These are phyloP conservation scores for Fusarium piperis DNA, from an alignment of 2,329 filamentous ascomycete genomes.

Conservation along the genomic window DNA sequence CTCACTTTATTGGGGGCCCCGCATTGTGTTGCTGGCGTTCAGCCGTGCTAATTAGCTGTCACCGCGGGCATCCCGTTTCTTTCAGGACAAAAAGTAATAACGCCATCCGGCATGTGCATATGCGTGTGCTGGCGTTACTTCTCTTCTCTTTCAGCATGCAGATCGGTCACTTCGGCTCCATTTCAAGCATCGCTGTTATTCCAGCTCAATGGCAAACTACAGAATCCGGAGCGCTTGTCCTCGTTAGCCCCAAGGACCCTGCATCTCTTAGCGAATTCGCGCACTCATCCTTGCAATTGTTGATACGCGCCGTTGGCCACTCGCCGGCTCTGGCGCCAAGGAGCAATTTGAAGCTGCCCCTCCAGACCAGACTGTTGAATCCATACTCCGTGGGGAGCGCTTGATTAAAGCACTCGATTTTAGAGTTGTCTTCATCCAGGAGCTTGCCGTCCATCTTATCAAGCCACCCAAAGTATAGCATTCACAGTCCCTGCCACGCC, in stretches of 20 bases:
- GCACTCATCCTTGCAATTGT: not conserved
- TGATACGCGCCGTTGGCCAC: constrained; percentile 1
- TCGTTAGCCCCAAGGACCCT: not conserved
- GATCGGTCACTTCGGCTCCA: not conserved
- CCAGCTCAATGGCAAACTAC: not conserved
- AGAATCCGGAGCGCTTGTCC: not conserved
- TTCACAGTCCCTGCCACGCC: not conserved
- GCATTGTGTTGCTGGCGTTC: not conserved
- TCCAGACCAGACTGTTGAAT: not conserved
- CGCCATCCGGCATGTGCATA: not conserved
- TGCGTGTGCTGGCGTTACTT: not conserved
- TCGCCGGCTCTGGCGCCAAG: not conserved
- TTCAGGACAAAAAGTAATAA: not conserved
- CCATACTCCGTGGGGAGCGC: not conserved
- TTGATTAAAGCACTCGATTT: not conserved
- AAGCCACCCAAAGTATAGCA: not conserved
- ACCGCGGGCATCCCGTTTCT: not conserved
- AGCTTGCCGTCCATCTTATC: not conserved
- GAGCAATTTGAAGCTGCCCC: not conserved
- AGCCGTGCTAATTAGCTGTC: not conserved
- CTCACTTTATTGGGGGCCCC: constrained; percentile 2
- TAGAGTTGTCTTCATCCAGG: not conserved
- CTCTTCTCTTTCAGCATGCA: not conserved
- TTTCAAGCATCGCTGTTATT: not conserved
- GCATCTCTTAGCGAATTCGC: not conserved